Evolutionary conservation across 345 rosid genomes (phyloP), one percentile per base, ranked within the genome.

Genomic region (Litchi chinensis): DNA sequence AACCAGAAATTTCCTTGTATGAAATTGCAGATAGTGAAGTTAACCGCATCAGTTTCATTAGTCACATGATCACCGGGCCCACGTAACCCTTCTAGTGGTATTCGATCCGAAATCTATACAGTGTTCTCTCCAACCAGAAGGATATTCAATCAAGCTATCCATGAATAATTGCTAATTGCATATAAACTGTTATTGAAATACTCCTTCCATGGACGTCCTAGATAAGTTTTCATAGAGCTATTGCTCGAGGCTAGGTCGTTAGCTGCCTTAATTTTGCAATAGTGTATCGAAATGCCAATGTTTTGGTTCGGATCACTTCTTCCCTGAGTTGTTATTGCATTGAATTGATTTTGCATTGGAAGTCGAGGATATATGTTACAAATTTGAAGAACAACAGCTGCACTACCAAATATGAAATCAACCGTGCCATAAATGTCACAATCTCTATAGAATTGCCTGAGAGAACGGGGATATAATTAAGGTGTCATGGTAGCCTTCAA

Each of bases 401-500:
- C 86, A 10, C 80, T 85, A 16, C 88, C 86, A 21, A 85, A 85
- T 32, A 83, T 83, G 81, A 71, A 85, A 37, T 85, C 88, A 5
- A 85, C 24, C 3, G 84, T 85, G 48, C 88, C 86, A 19, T 83
- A 79, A 10, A 85, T 73, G 41, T 78, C 81, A 13, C 88, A 83
- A 19, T 73, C 78, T 39, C 88, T 70, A 70, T 85, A 83, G 77
- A 85, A 83, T 76, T 85, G 88, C 18, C 84, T 57, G 9, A 83
- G 77, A 40, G 88, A 85, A 73, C 80, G 84, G 3, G 82, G 26
- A 50, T 83, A 85, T n/a, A 85, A 28, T 2, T 26, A 85, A 40
- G 2, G 88, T 83, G 77, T 85, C 86, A 21, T 85, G 88, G 59
- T 83, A 85, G 0, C 86, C 88, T 78, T 85, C 86, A 16, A 85